A percentile compares a stretch with the other conserved stretches of the same genome.
Conservation (phyloP, 2,329 filamentous ascomycete species). For the Penicillium sp. region DNA sequence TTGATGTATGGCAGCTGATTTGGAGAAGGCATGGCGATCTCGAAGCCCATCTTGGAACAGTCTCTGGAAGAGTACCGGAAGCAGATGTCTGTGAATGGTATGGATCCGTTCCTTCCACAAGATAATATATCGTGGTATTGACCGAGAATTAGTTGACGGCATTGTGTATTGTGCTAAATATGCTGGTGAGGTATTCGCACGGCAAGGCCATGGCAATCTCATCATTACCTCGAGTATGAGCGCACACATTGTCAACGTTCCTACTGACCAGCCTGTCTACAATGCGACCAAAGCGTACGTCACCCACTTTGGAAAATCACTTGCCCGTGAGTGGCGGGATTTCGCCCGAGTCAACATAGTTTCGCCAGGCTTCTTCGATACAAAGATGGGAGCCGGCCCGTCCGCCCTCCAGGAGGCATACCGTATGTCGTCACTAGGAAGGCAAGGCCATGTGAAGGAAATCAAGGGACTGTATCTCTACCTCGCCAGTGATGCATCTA, state of each 20-base stretch:
- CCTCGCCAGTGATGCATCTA: constrained; percentile 41
- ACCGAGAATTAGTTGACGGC: constrained; percentile 35
- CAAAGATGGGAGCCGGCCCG: constrained; percentile 46
- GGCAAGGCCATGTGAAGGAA: constrained; percentile 31
- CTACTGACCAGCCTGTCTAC: constrained; percentile 49
- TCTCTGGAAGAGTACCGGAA: constrained; percentile 45
- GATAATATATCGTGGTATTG: neutral
- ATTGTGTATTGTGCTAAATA: constrained; percentile 41
- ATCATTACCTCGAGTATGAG: constrained; percentile 49
- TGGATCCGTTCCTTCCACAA: constrained; percentile 12
- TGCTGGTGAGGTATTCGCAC: constrained; percentile 38
- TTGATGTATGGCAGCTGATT: neutral
- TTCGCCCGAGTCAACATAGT: constrained; percentile 52
- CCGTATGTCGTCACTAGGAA: constrained; percentile 42
- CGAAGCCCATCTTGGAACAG: constrained; percentile 49
- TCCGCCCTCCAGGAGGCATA: constrained; percentile 38
- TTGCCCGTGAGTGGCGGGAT: constrained; percentile 50
- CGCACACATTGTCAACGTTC: constrained; percentile 46
- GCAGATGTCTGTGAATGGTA: constrained; percentile 49
- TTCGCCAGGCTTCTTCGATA: constrained; percentile 49
- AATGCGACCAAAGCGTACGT: constrained; percentile 51
- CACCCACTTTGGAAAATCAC: constrained; percentile 48
- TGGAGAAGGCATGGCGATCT: constrained; percentile 43
- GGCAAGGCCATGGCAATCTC: constrained; percentile 36
- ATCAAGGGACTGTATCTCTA: constrained; percentile 39